Conservation (phyloP, 139 green algal genomes). For the Micractinium sp. region DNA sequence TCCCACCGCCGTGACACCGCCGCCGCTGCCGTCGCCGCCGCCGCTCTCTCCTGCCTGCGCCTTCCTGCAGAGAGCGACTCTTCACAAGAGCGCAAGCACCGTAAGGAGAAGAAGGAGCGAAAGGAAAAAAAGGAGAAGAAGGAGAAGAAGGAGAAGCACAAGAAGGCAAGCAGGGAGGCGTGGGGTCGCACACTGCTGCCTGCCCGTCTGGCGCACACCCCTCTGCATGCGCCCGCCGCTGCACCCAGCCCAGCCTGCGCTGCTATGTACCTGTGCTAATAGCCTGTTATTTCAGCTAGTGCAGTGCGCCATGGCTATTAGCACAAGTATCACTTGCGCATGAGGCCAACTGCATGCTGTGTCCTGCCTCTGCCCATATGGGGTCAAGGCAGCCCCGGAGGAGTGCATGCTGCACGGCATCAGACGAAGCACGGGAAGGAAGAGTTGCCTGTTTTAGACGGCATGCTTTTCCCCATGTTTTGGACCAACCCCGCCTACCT, state of each 20-base stretch:
- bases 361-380: not conserved
- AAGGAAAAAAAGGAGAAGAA: slow-evolving; percentile 43
- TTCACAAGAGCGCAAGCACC: slow-evolving; percentile 5
- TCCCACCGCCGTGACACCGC: too few species aligned
- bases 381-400: too few species aligned
- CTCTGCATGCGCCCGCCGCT: not conserved
- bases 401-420: too few species aligned
- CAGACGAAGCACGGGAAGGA: not conserved
- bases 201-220: not conserved
- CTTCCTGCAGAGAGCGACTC: slow-evolving; percentile 17
- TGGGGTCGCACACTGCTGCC: not conserved
- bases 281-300: not conserved
- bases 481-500: not conserved
- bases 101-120: slow-evolving; percentile 45
- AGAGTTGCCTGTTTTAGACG: not conserved
- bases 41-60: not conserved
- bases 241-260: not conserved
- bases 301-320: too few species aligned
- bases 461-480: not conserved
- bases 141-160: slow-evolving; percentile 53
- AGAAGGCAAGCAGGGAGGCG: not conserved
- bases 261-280: not conserved
- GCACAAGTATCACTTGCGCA: too few species aligned
- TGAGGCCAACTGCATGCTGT: not conserved
- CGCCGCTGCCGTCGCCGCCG: not conserved